phyloP scores from a whole-genome alignment of 2,329 filamentous ascomycete species.

The Talaromyces sp. region DNA sequence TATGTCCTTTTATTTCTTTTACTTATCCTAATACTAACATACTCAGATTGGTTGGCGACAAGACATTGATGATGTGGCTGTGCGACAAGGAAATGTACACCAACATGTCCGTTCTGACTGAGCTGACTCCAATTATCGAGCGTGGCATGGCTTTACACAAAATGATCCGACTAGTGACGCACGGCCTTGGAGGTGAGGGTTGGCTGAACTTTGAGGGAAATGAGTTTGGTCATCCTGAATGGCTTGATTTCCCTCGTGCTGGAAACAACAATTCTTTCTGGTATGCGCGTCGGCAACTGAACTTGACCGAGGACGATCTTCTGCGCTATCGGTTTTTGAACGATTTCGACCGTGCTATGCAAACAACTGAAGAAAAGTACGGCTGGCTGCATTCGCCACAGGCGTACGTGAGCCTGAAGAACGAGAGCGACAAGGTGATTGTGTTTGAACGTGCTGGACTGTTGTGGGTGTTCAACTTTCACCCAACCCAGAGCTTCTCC shows the following conservation, averaged over 20 bases:
- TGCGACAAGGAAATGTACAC: conserved; percentile 97
- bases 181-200: conserved; percentile 85
- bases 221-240: conserved; percentile 97
- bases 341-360: conserved; percentile 90
- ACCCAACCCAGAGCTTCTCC: conserved; percentile 74
- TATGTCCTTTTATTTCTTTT: conserved; percentile 35
- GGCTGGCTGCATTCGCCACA: conserved; percentile 84
- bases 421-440: conserved; percentile 88
- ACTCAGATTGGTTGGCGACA: conserved; percentile 74
- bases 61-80: conserved; percentile 95
- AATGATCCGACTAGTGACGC: conserved; percentile 91
- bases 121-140: conserved; percentile 82
- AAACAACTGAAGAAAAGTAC: conserved; percentile 77
- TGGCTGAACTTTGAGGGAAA: conserved; percentile 99
- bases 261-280: conserved; percentile 92
- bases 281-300: conserved; percentile 89
- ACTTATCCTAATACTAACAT: conserved; percentile 9
- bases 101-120: conserved; percentile 82
- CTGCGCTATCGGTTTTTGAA: conserved; percentile 89
- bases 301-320: conserved; percentile 77
- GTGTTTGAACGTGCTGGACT: conserved; percentile 90
- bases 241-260: conserved; percentile 94
- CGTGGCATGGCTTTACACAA: conserved; percentile 92
- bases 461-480: conserved; percentile 95
- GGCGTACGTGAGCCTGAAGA: conserved; percentile 89